These are phyloP conservation scores for Fusarium sp. DNA, from an alignment of 2,329 filamentous ascomycete species.

Conservation along the genomic window DNA sequence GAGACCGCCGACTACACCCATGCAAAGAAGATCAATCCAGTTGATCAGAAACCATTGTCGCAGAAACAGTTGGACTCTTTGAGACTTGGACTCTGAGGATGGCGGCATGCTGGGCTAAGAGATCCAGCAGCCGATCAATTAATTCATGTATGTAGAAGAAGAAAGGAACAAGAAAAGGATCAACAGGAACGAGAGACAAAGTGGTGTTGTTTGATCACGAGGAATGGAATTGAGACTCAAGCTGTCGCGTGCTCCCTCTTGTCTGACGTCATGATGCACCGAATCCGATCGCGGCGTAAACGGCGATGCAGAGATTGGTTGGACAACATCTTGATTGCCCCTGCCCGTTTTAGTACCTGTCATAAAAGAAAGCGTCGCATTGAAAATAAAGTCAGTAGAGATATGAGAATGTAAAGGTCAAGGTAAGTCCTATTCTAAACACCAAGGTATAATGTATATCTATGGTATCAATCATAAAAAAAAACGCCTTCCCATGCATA, in stretches of 20 bases:
- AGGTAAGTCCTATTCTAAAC: background rate
- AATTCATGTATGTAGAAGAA: background rate
- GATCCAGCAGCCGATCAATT: background rate
- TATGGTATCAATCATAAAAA: background rate
- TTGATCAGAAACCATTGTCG: conserved; percentile 67
- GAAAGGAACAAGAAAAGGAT: background rate
- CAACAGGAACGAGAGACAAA: background rate
- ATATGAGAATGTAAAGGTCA: background rate
- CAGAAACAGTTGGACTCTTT: conserved; percentile 38
- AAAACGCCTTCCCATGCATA: conserved; percentile 3
- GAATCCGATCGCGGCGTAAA: conserved; percentile 7
- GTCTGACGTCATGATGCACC: background rate
- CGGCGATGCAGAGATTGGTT: background rate
- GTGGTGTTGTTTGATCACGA: conserved; percentile 1
- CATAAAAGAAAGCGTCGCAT: background rate
- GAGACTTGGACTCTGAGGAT: conserved; percentile 14
- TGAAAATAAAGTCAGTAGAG: too few relatives aligned
- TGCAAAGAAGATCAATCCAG: conserved; percentile 70
- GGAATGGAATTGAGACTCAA: background rate
- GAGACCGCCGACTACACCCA: conserved; percentile 61
- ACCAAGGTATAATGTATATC: background rate
- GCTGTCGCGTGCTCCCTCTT: background rate
- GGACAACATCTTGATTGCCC: background rate
- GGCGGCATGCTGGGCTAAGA: conserved; percentile 31
- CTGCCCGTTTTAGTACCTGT: background rate